Evolutionary conservation across 2,329 filamentous ascomycete genomes (phyloP).

Genomic region (Stachybotrys elegans): DNA sequence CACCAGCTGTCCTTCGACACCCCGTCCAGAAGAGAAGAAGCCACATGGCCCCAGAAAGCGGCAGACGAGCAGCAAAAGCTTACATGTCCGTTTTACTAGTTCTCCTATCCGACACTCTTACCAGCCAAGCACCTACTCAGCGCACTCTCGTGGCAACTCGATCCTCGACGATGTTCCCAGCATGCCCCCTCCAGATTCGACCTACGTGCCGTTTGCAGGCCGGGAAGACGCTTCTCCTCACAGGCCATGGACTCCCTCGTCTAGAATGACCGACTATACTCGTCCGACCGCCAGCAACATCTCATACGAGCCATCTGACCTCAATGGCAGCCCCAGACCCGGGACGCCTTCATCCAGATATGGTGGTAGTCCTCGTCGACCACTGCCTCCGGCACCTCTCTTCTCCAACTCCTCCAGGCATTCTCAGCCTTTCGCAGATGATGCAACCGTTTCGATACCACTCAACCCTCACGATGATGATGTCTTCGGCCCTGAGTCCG

Average conservation of each 20-base stretch:
- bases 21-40: slow-evolving; percentile 7
- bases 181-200: slow-evolving; percentile 59
- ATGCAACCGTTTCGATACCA: slow-evolving; percentile 68
- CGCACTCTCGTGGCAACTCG: slow-evolving; percentile 39
- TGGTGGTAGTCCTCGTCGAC: slow-evolving; percentile 79
- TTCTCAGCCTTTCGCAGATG: slow-evolving; percentile 54
- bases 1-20: slow-evolving; percentile 17
- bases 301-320: slow-evolving; percentile 78
- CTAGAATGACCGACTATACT: slow-evolving; percentile 54
- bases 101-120: slow-evolving; percentile 40
- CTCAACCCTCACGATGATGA: slow-evolving; percentile 61
- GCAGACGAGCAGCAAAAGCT: slow-evolving; percentile 25
- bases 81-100: slow-evolving; percentile 38
- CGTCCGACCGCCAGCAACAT: slow-evolving; percentile 66
- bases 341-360: slow-evolving; percentile 88
- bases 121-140: slow-evolving; percentile 47
- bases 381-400: slow-evolving; percentile 81
- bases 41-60: neutral
- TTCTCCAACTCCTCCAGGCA: slow-evolving; percentile 57
- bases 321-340: slow-evolving; percentile 85
- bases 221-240: slow-evolving; percentile 43
- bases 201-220: slow-evolving; percentile 54
- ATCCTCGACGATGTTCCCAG: slow-evolving; percentile 51
- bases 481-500: slow-evolving; percentile 62
- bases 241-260: slow-evolving; percentile 54